Conservation (phyloP, 148 eudicot species). For the Pharnaceum exiguum region DNA sequence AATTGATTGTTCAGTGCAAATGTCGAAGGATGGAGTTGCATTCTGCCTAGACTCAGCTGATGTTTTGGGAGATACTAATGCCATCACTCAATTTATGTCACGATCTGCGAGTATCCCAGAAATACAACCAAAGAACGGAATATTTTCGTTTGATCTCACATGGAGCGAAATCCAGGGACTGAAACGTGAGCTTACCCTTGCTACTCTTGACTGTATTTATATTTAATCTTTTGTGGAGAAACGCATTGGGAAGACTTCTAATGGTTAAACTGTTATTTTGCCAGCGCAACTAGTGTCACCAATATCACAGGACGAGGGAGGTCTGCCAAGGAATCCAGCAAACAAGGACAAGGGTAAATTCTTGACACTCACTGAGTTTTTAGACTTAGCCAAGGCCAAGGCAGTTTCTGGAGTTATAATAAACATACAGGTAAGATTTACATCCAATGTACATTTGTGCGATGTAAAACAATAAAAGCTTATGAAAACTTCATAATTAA, state of each 20-base stretch:
- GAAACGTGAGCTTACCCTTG: conserved; percentile 52
- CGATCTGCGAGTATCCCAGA: conserved; percentile 51
- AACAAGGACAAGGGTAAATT: conserved; percentile 66
- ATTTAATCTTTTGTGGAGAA: not conserved
- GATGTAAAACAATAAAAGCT: too few relatives aligned
- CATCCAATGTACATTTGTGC: too few relatives aligned
- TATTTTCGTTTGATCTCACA: conserved; percentile 81
- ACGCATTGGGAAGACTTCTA: too few relatives aligned
- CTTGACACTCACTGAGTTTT: conserved; percentile 63
- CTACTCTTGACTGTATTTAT: not conserved
- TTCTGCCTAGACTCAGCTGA: conserved; percentile 76
- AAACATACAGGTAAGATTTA: conserved; percentile 63
- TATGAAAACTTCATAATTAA: not conserved
- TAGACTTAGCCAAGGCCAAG: conserved; percentile 67
- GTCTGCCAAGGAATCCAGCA: conserved; percentile 63
- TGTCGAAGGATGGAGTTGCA: conserved; percentile 84
- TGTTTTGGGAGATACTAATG: conserved; percentile 56
- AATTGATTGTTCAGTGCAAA: conserved; percentile 87
- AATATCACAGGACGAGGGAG: conserved; percentile 15
- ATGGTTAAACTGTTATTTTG: too few relatives aligned
- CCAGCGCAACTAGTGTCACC: conserved; percentile 64
- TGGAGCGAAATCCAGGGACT: conserved; percentile 77
- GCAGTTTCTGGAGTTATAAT: conserved; percentile 66
- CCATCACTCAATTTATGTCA: conserved; percentile 43
- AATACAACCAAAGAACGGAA: conserved; percentile 55